These are phyloP conservation scores for Cytospora mali DNA, from an alignment of 2,329 filamentous ascomycete genomes.

Conservation along the genomic window DNA sequence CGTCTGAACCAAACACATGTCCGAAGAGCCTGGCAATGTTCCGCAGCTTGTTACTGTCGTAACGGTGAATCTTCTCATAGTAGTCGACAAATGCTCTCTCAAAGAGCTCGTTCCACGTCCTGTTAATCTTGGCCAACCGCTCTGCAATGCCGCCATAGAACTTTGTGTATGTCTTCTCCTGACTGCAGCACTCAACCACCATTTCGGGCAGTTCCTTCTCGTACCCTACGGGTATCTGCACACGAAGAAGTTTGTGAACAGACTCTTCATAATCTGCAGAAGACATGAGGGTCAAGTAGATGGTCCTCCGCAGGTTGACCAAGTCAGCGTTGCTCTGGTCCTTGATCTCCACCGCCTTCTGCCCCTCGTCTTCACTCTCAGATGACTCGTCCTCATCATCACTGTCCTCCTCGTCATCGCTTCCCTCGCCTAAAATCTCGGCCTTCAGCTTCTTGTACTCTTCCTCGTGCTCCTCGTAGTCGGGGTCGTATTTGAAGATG, in stretches of 20 bases:
- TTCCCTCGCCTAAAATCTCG: slow-evolving; percentile 93
- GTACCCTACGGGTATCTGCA: slow-evolving; percentile 82
- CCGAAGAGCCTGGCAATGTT: slow-evolving; percentile 97
- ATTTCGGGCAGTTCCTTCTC: slow-evolving; percentile 93
- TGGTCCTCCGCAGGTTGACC: slow-evolving; percentile 88
- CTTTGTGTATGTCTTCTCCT: slow-evolving; percentile 96
- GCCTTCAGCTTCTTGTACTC: slow-evolving; percentile 89
- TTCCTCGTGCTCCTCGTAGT: slow-evolving; percentile 90
- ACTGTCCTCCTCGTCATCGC: slow-evolving; percentile 73
- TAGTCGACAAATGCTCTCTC: slow-evolving; percentile 89
- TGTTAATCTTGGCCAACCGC: slow-evolving; percentile 92
- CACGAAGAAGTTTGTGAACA: slow-evolving; percentile 94
- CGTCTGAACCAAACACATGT: slow-evolving; percentile 84
- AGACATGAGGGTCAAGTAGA: slow-evolving; percentile 97
- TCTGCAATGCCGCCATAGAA: slow-evolving; percentile 96
- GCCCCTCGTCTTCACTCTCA: slow-evolving; percentile 74
- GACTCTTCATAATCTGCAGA: slow-evolving; percentile 96
- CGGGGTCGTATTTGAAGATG: slow-evolving; percentile 89
- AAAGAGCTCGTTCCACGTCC: slow-evolving; percentile 91
- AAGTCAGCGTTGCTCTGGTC: slow-evolving; percentile 96
- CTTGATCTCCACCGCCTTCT: slow-evolving; percentile 90
- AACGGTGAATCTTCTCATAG: slow-evolving; percentile 96
- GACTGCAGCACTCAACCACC: slow-evolving; percentile 95
- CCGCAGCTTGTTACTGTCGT: slow-evolving; percentile 91
- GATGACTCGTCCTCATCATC: slow-evolving; percentile 71